Percentiles rank a stretch among this genome's conserved stretches.
phyloP scores from a whole-genome alignment of 306 rosid genomes.

The Castanea mollissima region DNA sequence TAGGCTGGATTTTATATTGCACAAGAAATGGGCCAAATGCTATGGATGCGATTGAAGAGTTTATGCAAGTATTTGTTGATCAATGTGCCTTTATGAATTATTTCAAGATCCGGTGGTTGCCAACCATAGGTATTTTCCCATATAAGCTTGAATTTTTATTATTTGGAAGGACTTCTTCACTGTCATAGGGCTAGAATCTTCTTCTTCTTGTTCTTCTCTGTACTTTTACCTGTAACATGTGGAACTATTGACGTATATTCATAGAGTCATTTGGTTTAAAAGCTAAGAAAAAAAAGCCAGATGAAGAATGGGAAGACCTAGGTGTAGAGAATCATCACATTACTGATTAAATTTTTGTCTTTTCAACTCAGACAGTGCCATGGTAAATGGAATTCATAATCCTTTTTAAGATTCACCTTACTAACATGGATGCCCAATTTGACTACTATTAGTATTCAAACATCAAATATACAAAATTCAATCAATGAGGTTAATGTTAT shows the following conservation, averaged over 20 bases:
- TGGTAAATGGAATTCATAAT: not conserved
- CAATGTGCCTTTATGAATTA: conserved; percentile 67
- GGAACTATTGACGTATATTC: too few relatives aligned
- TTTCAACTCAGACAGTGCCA: not conserved
- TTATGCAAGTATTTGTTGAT: conserved; percentile 78
- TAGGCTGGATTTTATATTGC: conserved; percentile 66
- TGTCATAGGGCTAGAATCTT: not conserved
- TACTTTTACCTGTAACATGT: too few relatives aligned
- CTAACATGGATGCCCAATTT: not conserved
- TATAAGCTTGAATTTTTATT: conserved; percentile 13
- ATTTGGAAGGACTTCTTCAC: conserved; percentile 15
- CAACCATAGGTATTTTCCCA: conserved; percentile 55
- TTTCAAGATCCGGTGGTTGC: conserved; percentile 60
- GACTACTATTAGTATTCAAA: not conserved
- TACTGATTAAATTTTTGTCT: not conserved
- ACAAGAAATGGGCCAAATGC: conserved; percentile 56
- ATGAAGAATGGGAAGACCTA: too few relatives aligned
- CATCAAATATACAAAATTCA: not conserved
- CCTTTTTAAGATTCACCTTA: not conserved
- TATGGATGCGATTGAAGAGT: conserved; percentile 64
- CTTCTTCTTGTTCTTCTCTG: not conserved
- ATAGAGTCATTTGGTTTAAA: too few relatives aligned
- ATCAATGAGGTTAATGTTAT: not conserved
- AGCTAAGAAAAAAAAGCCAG: too few relatives aligned
- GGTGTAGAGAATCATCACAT: too few relatives aligned